These are phyloP conservation scores for Hansfordia pulvinata DNA, from an alignment of 2,329 filamentous ascomycete species.

Conservation along the genomic window DNA sequence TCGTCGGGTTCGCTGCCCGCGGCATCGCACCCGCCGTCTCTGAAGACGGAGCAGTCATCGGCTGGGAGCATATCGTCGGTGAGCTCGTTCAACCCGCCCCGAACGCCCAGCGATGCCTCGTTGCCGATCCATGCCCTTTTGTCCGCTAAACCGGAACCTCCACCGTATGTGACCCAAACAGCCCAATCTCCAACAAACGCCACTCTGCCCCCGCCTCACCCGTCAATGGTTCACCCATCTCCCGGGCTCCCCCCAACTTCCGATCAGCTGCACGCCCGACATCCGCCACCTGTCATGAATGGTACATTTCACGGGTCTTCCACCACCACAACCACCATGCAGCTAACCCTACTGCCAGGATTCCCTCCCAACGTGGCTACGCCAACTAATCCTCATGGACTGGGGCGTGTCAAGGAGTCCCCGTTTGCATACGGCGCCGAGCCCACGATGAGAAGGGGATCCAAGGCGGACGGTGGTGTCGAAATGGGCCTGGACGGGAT, in stretches of 20 bases:
- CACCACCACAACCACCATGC: not conserved
- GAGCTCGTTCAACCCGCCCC: slow-evolving; percentile 23
- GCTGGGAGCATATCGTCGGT: slow-evolving; percentile 26
- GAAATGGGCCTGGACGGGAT: slow-evolving; percentile 37
- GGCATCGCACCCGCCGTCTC: slow-evolving; percentile 21
- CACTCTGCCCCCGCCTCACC: slow-evolving; percentile 1
- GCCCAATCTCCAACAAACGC: slow-evolving; percentile 7
- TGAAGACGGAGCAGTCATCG: slow-evolving; percentile 32
- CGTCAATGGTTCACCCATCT: too few species aligned
- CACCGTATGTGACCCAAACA: slow-evolving; percentile 3
- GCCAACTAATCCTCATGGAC: slow-evolving; percentile 3
- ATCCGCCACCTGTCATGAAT: slow-evolving; percentile 6
- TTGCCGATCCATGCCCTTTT: slow-evolving; percentile 41
- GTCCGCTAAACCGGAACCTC: slow-evolving; percentile 20
- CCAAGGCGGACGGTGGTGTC: slow-evolving; percentile 4
- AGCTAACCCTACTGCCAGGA: slow-evolving; percentile 4
- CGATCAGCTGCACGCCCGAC: slow-evolving; percentile 5
- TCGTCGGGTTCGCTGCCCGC: slow-evolving; percentile 11
- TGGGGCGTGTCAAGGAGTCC: slow-evolving; percentile 3
- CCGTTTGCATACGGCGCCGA: slow-evolving; percentile 1
- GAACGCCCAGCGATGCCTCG: slow-evolving; percentile 34
- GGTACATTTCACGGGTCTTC: slow-evolving; percentile 2
- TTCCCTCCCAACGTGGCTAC: slow-evolving; percentile 3
- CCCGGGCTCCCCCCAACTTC: not conserved
- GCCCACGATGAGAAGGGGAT: not conserved